Evolutionary conservation across 257 asterid species (phyloP), one percentile per base, ranked within the genome.

Genomic region (Marsdenia floribunda): DNA sequence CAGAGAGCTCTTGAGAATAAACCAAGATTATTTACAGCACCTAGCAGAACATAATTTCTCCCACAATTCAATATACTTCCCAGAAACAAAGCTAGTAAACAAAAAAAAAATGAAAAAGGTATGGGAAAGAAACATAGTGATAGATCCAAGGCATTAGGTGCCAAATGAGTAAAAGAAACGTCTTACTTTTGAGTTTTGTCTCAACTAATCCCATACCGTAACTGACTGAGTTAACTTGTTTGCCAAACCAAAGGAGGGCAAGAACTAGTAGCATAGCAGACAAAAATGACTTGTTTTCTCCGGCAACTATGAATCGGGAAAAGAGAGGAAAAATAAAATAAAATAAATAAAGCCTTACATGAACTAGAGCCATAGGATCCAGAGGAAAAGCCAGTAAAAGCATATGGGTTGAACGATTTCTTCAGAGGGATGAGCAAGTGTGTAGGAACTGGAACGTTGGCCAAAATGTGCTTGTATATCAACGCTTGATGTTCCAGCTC

Each of bases 401-500:
- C 84, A 69, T 86, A 88, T 0, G 96, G 86, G 82, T 84, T 81
- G 76, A 90, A 86, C 35, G 98, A 81, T 85, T 89, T 84, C 86
- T 72, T 88, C 76, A 94, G 84, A 69, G 97, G 93, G 70, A 82
- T 72, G 21, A 92, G 97, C 82, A 94, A 82, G 84, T 86, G 82
- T 35, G 92, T 79, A 47, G 99, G 99, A 67, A 94, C 87, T 35
- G 98, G 96, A 67, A 94, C 89, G 80, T 89, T 90, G 18, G 97
- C 89, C 73, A 88, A 80, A 46, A 94, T 73, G 85, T 92, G 93
- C 74, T 92, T 92, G 76, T 92, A 92, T 83, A 92, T 89, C 89
- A 90, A 74, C 68, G 96, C 99, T 82, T 94, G 99, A 75, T 90
- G 95, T 74, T 94, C 98, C 42, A 92, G 80, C 80, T 94, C 99